Conservation (phyloP, 148 eudicot genomes). For the Vaccinium corymbosum region DNA sequence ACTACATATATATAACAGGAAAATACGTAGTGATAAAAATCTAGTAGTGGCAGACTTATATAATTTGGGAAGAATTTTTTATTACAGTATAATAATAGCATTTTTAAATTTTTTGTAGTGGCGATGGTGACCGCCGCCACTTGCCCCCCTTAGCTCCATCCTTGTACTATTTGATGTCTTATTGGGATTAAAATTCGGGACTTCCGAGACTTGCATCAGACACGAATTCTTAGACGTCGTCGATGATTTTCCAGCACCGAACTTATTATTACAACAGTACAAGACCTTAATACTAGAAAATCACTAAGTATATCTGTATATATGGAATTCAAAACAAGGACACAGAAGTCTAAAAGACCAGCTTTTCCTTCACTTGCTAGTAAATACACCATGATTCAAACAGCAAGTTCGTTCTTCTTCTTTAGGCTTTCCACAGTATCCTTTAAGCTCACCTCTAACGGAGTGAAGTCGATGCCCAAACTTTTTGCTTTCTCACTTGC, state of each 20-base stretch:
- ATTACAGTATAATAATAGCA: too few relatives aligned
- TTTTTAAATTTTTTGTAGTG: too few relatives aligned
- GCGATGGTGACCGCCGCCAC: too few relatives aligned
- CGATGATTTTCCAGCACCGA: background rate
- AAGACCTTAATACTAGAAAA: background rate
- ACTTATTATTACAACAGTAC: background rate
- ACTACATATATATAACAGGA: too few relatives aligned
- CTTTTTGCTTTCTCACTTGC: constrained; percentile 26
- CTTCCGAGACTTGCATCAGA: background rate
- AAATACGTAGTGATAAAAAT: too few relatives aligned
- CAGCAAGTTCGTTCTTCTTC: constrained; percentile 18
- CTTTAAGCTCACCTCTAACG: constrained; percentile 19
- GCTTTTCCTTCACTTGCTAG: background rate
- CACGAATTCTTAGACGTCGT: background rate
- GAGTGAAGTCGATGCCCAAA: constrained; percentile 28
- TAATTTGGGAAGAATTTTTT: too few relatives aligned
- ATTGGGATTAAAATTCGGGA: too few relatives aligned
- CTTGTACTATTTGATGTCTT: too few relatives aligned
- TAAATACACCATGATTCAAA: background rate
- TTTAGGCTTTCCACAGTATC: constrained; percentile 33
- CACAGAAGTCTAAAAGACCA: background rate
- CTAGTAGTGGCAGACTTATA: too few relatives aligned
- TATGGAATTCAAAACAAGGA: background rate
- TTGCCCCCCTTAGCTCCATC: too few relatives aligned
- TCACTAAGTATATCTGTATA: background rate